Evolutionary conservation across 73 alveolate genomes (phyloP).

Genomic region (Paramecium sonneborni): DNA sequence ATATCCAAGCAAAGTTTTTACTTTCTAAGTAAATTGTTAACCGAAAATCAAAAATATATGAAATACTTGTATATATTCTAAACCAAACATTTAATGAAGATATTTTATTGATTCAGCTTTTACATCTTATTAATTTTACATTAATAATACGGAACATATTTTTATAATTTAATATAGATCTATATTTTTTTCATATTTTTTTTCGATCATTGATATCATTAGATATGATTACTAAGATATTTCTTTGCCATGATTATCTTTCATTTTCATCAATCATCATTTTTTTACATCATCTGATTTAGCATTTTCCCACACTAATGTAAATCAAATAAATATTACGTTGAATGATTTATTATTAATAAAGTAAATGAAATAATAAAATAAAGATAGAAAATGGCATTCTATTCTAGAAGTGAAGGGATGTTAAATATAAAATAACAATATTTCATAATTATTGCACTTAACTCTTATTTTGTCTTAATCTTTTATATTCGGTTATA

Average conservation of each 20-base stretch:
- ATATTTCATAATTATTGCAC: not conserved
- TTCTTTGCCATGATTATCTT: not conserved
- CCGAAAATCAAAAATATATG: conserved; percentile 38
- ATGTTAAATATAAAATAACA: not conserved
- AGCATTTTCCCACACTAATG: no score
- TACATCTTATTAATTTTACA: not conserved
- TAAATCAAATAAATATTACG: not conserved
- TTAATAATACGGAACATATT: not conserved
- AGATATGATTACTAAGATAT: not conserved
- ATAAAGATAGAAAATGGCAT: not conserved
- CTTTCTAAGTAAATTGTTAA: not conserved
- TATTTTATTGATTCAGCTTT: not conserved
- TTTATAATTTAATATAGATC: not conserved
- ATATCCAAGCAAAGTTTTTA: not conserved
- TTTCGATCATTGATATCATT: not conserved
- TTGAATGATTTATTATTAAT: not conserved
- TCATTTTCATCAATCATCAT: not conserved
- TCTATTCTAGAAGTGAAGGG: not conserved
- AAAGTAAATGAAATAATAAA: not conserved
- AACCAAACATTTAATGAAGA: conserved; percentile 12
- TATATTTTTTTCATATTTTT: not conserved
- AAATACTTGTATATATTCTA: conserved; percentile 30
- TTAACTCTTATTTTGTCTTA: not conserved
- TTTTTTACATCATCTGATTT: not conserved
- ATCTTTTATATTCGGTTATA: not conserved